phyloP scores from a whole-genome alignment of 73 alveolate species.

The Urostyla sp. region DNA sequence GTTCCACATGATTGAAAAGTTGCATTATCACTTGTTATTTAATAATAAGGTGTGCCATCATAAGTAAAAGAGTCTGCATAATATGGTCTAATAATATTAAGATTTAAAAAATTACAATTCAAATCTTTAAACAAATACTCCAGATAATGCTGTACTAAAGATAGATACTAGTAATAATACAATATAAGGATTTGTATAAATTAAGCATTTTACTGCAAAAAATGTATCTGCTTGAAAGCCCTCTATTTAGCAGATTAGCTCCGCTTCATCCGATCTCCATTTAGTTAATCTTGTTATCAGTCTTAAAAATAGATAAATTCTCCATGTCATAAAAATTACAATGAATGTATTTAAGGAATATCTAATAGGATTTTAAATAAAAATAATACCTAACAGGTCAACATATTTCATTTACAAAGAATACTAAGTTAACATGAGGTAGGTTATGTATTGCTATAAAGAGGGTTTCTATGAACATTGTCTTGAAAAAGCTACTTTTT shows the following conservation, averaged over 20 bases:
- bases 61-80: conserved; percentile 44
- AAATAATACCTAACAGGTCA: too few species aligned
- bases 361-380: not conserved
- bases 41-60: conserved; percentile 19
- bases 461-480: conserved; percentile 4
- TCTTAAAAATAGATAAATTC: conserved; percentile 36
- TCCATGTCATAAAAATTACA: conserved; percentile 35
- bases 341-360: conserved; percentile 46
- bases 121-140: conserved; percentile 21
- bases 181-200: conserved; percentile 37
- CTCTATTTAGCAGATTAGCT: conserved; percentile 48
- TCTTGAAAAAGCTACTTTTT: conserved; percentile 16
- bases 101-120: conserved; percentile 23
- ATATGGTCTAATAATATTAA: conserved; percentile 34
- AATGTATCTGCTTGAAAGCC: conserved; percentile 43
- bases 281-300: conserved; percentile 24
- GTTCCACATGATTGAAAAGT: not conserved
- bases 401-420: too few species aligned
- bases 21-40: not conserved
- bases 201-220: conserved; percentile 34
- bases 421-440: not conserved
- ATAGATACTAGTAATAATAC: not conserved
- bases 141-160: conserved; percentile 14
- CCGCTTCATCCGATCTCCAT: conserved; percentile 62
- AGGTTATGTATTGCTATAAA: conserved; percentile 21